These are phyloP conservation scores for Eucalyptus curtisii DNA, from an alignment of 345 rosid genomes.

Conservation along the genomic window DNA sequence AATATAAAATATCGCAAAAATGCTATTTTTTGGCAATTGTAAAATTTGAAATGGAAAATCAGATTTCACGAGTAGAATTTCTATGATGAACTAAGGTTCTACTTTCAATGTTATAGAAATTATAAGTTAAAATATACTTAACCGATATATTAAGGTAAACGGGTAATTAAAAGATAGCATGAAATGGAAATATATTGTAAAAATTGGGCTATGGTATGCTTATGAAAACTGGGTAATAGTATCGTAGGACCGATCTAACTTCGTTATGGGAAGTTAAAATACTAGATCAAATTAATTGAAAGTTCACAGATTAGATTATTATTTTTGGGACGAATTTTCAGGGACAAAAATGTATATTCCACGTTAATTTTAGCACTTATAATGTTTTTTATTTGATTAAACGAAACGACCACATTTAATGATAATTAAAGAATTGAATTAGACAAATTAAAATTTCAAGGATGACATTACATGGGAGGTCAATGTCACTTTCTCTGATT, in stretches of 20 bases:
- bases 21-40: neutral
- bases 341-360: neutral
- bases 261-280: neutral
- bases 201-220: neutral
- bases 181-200: neutral
- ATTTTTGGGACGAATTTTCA: neutral
- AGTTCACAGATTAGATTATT: neutral
- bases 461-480: accelerated
- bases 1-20: neutral
- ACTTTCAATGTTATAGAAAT: neutral
- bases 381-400: neutral
- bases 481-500: neutral
- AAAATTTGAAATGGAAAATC: neutral
- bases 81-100: neutral
- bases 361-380: neutral
- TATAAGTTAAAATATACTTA: neutral
- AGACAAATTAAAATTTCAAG: neutral
- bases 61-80: neutral
- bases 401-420: accelerated
- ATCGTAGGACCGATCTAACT: accelerated
- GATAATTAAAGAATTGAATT: accelerated
- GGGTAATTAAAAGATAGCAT: neutral
- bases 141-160: neutral
- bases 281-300: neutral
- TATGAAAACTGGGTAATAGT: neutral